Evolutionary conservation across 2,329 filamentous ascomycete genomes (phyloP).

Genomic region (Colletotrichum sp.): DNA sequence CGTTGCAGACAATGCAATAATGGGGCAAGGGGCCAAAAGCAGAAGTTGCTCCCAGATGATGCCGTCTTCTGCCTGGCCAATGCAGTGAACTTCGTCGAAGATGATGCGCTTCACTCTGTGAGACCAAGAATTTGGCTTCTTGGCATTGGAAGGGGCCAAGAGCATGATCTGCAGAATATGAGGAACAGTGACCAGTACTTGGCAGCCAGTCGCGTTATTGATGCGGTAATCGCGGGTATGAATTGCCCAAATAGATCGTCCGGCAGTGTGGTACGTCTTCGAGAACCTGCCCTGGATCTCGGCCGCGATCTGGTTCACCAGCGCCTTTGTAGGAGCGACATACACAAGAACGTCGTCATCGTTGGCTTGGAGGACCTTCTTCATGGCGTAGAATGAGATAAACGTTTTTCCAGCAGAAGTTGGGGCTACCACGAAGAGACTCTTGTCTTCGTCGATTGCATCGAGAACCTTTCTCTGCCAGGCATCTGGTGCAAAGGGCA

Average conservation of each 20-base stretch:
- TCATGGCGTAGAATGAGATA: slow-evolving; percentile 86
- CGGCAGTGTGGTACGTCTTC: slow-evolving; percentile 65
- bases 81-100: slow-evolving; percentile 83
- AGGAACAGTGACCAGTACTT: slow-evolving; percentile 79
- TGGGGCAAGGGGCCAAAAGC: slow-evolving; percentile 75
- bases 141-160: slow-evolving; percentile 67
- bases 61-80: slow-evolving; percentile 73
- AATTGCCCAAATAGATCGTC: slow-evolving; percentile 78
- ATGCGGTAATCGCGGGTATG: slow-evolving; percentile 78
- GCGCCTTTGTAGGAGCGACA: slow-evolving; percentile 80
- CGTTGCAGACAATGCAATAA: slow-evolving; percentile 81
- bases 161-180: slow-evolving; percentile 83
- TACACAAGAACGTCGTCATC: slow-evolving; percentile 78
- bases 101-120: slow-evolving; percentile 75
- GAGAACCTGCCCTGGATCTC: slow-evolving; percentile 78
- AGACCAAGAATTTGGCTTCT: slow-evolving; percentile 61
- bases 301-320: slow-evolving; percentile 84
- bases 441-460: slow-evolving; percentile 72
- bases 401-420: slow-evolving; percentile 85
- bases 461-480: slow-evolving; percentile 81
- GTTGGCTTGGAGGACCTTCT: slow-evolving; percentile 70
- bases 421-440: slow-evolving; percentile 77
- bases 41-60: slow-evolving; percentile 74
- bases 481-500: slow-evolving; percentile 73
- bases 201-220: slow-evolving; percentile 75